A percentile compares a stretch with the other conserved stretches of the same genome.
Conservation (phyloP, 2,329 filamentous ascomycete species). For the Tolypocladium cylindrosporum region DNA sequence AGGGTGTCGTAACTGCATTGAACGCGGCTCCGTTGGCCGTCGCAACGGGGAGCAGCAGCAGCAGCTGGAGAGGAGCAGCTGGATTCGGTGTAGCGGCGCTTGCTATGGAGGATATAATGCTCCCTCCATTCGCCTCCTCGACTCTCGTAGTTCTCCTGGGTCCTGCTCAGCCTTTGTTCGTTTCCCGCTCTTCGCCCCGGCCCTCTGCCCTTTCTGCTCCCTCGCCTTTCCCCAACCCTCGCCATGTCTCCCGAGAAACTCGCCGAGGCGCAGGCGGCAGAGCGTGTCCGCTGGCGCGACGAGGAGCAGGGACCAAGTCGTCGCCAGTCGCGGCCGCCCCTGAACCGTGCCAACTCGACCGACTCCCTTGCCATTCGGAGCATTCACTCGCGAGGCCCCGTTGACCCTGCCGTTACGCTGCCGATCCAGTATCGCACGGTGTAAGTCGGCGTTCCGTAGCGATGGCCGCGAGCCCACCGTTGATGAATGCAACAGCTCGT, state of each 20-base stretch:
- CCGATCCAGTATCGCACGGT: constrained; percentile 47
- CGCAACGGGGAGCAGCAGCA: not conserved
- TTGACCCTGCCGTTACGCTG: constrained; percentile 20
- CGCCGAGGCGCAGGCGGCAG: constrained; percentile 6
- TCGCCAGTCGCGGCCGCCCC: constrained; percentile 7
- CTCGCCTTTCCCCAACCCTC: not conserved
- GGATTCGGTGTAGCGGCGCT: not conserved
- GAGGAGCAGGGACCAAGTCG: constrained; percentile 19
- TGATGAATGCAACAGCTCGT: constrained; percentile 24
- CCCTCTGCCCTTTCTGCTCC: not conserved
- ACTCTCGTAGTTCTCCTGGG: not conserved
- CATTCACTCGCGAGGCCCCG: constrained; percentile 17
- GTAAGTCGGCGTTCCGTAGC: constrained; percentile 20
- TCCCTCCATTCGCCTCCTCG: not conserved
- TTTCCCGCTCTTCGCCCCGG: not conserved
- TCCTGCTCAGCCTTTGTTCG: not conserved
- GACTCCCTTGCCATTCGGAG: constrained; percentile 32
- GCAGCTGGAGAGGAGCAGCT: not conserved
- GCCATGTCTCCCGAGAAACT: constrained; percentile 7
- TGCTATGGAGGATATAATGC: not conserved
- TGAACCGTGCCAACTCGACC: constrained; percentile 16
- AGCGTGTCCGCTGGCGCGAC: constrained; percentile 26
- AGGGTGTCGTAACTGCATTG: not conserved
- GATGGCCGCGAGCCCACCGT: not conserved
- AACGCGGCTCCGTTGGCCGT: not conserved